Base-by-base conservation (phyloP, 768 basidiomycete species). In the Exsudoporus frostii region DNA sequence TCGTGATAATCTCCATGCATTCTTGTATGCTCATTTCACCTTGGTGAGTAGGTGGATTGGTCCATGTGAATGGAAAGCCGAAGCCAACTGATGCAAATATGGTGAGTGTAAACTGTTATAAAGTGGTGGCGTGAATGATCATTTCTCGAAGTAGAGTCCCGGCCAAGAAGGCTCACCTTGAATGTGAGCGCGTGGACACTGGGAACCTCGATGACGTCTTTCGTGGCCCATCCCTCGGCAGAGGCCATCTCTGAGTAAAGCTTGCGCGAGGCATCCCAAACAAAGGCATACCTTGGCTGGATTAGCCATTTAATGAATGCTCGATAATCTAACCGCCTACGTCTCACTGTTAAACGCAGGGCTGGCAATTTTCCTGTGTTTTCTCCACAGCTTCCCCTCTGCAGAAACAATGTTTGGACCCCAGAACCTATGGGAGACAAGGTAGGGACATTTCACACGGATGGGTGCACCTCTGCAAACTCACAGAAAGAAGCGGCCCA, bases 281-380 rank as follows among this genome's bases (percentile, higher is more conserved):
- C 60, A 34, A 62, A 55, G 19, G 46, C 20, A 30, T 67, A 59
- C 13, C 65, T 67, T 45, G 39, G 20, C 1, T 24, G 7, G 15
- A 45, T 59, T n/a, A 37, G 30, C 34, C 19, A 50, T 6, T 4
- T 17, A 22, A 45, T 5, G 32, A 13, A 34, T 7, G 13, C 17
- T 13, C 5, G 13, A 41, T 13, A 17, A 13, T 32, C 4, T 19
- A 15, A 30, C 29, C 25, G 55, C 65, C 19, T 47, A 67, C 65
- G 52, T 62, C 11, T 65, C 57, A 9, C 54, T 65, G 45, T 62
- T 57, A 8, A 65, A 65, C 1, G 66, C 63, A 46, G 63, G 64
- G 32, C 47, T 56, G 11, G 45, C 22, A 8, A 65, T 57, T 38
- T 32, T 59, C 53, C 65, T 51, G 36, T 66, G 46, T 30, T 53